Conservation (phyloP, 2,329 filamentous ascomycete genomes). For the Dactylellina haptotyla region DNA sequence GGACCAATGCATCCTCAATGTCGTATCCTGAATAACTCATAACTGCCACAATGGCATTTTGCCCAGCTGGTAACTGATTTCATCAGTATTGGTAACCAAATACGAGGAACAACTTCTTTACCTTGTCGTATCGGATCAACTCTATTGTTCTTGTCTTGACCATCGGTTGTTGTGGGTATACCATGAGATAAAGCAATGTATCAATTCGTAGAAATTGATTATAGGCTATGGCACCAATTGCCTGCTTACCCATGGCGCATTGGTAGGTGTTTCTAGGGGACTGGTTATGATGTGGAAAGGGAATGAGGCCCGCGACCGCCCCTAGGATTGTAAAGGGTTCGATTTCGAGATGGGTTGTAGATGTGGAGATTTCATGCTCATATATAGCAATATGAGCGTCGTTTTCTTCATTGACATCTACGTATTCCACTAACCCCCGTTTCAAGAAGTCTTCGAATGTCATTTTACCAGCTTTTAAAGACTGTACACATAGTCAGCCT, state of each 20-base stretch:
- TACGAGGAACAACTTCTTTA: neutral
- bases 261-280: conserved; percentile 98
- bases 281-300: conserved; percentile 98
- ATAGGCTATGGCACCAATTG: conserved; percentile 96
- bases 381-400: conserved; percentile 92
- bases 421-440: conserved; percentile 90
- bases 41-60: conserved; percentile 96
- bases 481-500: conserved; percentile 32
- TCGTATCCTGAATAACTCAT: conserved; percentile 99
- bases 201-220: conserved; percentile 98
- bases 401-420: conserved; percentile 98
- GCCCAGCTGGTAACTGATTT: conserved; percentile 79
- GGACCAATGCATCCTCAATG: conserved; percentile 95
- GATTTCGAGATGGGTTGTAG: conserved; percentile 94
- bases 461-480: conserved; percentile 80
- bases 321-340: conserved; percentile 97
- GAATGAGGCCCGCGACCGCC: conserved; percentile 93
- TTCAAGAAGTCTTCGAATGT: conserved; percentile 94
- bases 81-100: conserved; percentile 8
- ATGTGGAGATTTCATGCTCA: conserved; percentile 81
- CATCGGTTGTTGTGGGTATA: conserved; percentile 97
- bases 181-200: conserved; percentile 92
- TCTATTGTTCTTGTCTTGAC: conserved; percentile 97
- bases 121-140: conserved; percentile 92
- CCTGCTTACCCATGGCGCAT: conserved; percentile 99